These are phyloP conservation scores for Arabidopsis arenosa DNA, from an alignment of 345 rosid genomes.

Conservation along the genomic window DNA sequence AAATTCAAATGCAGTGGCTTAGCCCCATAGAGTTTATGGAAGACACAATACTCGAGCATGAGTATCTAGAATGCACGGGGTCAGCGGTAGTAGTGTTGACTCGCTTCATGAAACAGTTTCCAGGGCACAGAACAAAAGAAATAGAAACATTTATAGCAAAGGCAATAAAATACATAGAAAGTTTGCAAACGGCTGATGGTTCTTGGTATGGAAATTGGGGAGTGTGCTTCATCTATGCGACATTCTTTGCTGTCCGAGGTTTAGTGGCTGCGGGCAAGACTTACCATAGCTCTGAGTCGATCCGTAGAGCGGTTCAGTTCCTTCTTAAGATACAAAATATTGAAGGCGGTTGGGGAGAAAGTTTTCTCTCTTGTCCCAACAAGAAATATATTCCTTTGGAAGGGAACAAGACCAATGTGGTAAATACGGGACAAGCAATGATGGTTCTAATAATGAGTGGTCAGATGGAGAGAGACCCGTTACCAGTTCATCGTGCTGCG, in stretches of 20 bases:
- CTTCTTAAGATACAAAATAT: neutral
- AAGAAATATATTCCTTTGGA: neutral
- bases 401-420: neutral
- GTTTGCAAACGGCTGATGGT: neutral
- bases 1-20: no score
- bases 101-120: neutral
- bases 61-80: neutral
- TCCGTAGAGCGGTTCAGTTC: neutral
- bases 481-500: neutral
- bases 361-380: neutral
- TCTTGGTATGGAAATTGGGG: conserved; percentile 7
- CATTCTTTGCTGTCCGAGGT: neutral
- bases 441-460: neutral
- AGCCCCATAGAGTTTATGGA: no score
- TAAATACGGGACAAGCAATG: neutral
- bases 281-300: neutral
- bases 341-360: neutral
- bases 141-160: neutral
- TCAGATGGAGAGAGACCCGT: neutral
- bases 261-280: neutral
- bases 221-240: neutral
- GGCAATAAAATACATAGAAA: neutral
- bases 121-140: neutral
- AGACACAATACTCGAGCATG: no score
- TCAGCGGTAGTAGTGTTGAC: neutral